These are phyloP conservation scores for Tuber brumale DNA, from an alignment of 495 filamentous ascomycete genomes.

Conservation along the genomic window DNA sequence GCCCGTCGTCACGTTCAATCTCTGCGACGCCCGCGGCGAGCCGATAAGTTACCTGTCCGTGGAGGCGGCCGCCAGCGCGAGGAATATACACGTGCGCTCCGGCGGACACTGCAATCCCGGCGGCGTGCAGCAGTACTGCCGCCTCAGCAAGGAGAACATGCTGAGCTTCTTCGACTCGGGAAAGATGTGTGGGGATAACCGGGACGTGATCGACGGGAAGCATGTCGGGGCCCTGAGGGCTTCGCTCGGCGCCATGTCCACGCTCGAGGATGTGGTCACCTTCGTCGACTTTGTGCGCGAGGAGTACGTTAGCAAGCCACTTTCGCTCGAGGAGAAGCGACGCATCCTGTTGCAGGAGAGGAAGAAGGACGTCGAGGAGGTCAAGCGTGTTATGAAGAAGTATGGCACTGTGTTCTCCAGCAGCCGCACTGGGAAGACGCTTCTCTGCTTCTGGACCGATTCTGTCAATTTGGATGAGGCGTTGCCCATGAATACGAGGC, in stretches of 20 bases:
- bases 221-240: conserved; percentile 75
- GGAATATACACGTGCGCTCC: conserved; percentile 61
- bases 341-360: conserved; percentile 9
- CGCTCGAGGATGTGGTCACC: conserved; percentile 59
- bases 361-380: background rate
- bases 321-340: conserved; percentile 12
- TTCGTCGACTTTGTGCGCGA: conserved; percentile 69
- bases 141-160: conserved; percentile 25
- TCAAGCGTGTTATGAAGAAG: conserved; percentile 26
- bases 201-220: conserved; percentile 73
- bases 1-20: conserved; percentile 64
- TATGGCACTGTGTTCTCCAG: conserved; percentile 2
- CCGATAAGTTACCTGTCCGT: conserved; percentile 56
- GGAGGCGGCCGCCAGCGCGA: conserved; percentile 56
- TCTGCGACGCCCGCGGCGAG: conserved; percentile 51
- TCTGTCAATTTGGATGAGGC: background rate
- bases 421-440: conserved; percentile 3
- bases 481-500: background rate
- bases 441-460: conserved; percentile 3
- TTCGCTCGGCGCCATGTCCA: conserved; percentile 85
- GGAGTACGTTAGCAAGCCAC: conserved; percentile 54
- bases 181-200: conserved; percentile 58
- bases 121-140: conserved; percentile 45
- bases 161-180: conserved; percentile 22
- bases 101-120: conserved; percentile 62